Evolutionary conservation across 768 basidiomycete species (phyloP).

Genomic region (Suillus placidus): DNA sequence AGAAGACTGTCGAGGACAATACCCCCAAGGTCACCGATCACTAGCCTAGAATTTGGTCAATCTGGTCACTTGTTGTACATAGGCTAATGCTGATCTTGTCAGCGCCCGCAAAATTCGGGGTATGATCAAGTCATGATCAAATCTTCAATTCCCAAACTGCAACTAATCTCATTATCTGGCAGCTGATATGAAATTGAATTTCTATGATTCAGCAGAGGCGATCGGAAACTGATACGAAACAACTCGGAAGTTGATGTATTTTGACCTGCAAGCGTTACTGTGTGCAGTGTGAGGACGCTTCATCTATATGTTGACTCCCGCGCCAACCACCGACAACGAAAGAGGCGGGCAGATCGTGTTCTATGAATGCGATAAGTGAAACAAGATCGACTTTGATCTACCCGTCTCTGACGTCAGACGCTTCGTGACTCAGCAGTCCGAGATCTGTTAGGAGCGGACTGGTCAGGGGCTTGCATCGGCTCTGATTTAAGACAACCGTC

Average conservation of each 20-base stretch:
- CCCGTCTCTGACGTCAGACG: neutral
- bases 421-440: constrained; percentile 3
- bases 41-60: neutral
- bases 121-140: neutral
- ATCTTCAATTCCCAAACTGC: neutral
- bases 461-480: neutral
- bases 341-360: neutral
- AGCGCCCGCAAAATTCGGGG: neutral
- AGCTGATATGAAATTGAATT: constrained; percentile 3
- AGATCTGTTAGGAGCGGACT: constrained; percentile 1
- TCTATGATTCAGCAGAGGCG: neutral
- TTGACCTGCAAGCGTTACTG: neutral
- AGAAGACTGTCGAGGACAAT: neutral
- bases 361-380: neutral
- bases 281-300: neutral
- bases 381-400: neutral
- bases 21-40: neutral
- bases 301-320: neutral
- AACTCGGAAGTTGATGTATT: neutral
- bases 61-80: too few relatives aligned
- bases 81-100: neutral
- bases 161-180: neutral
- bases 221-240: neutral
- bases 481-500: neutral
- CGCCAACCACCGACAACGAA: neutral